These are phyloP conservation scores for Eremothecium sinecaudum DNA, from an alignment of 1,139 yeast genomes.

Conservation along the genomic window DNA sequence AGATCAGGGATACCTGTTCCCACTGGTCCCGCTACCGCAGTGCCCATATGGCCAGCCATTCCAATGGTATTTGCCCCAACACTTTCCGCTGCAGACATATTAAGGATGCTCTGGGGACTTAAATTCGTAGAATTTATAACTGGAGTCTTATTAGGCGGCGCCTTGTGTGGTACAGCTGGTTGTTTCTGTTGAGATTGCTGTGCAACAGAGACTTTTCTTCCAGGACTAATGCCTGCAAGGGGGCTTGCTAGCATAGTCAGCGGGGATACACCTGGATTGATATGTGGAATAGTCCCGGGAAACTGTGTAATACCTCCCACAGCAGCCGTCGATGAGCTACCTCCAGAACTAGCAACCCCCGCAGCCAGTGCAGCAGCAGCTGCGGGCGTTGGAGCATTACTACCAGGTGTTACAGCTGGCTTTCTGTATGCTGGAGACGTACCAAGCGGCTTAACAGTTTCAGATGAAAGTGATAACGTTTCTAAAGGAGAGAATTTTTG, in stretches of 20 bases:
- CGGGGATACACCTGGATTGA: slow-evolving; percentile 18
- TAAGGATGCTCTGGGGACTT: slow-evolving; percentile 28
- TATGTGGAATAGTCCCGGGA: slow-evolving; percentile 12
- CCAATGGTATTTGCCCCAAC: slow-evolving; percentile 6
- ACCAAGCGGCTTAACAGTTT: not conserved
- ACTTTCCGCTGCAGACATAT: slow-evolving; percentile 20
- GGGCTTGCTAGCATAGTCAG: slow-evolving; percentile 21
- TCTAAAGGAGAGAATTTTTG: slow-evolving; percentile 24
- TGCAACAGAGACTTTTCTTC: slow-evolving; percentile 5
- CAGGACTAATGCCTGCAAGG: slow-evolving; percentile 19
- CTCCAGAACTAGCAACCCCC: slow-evolving; percentile 11
- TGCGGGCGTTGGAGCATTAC: slow-evolving; percentile 14
- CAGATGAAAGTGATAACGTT: slow-evolving; percentile 8
- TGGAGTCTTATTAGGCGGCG: slow-evolving; percentile 9
- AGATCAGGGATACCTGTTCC: slow-evolving; percentile 34
- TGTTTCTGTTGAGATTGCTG: slow-evolving; percentile 9
- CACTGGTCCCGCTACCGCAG: slow-evolving; percentile 10
- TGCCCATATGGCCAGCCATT: slow-evolving; percentile 3
- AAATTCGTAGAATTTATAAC: slow-evolving; percentile 14
- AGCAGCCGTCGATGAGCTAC: slow-evolving; percentile 10
- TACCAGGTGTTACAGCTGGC: slow-evolving; percentile 24
- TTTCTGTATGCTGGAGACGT: slow-evolving; percentile 10
- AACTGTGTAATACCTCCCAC: too few species aligned
- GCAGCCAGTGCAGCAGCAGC: slow-evolving; percentile 7
- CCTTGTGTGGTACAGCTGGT: slow-evolving; percentile 4